A percentile compares a stretch with the other conserved stretches of the same genome.
phyloP scores from a whole-genome alignment of 768 basidiomycete genomes.

The Mycena indigotica region DNA sequence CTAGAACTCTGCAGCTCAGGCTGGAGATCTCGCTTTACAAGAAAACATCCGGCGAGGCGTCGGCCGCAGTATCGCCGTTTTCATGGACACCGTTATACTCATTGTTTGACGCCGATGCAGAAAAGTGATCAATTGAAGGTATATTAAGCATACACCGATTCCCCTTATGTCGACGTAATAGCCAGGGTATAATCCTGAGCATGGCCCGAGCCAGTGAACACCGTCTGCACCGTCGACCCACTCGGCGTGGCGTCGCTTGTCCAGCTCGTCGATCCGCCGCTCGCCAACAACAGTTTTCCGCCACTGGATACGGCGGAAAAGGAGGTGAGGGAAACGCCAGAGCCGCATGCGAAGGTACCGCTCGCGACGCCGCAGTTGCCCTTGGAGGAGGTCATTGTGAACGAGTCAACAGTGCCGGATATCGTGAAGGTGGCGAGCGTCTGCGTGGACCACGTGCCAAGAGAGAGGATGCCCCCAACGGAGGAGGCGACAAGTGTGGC shows the following conservation, averaged over 20 bases:
- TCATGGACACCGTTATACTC: too few relatives aligned
- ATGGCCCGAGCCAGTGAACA: slow-evolving; percentile 21
- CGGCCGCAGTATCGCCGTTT: too few relatives aligned
- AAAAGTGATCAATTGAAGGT: too few relatives aligned
- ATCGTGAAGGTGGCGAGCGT: slow-evolving; percentile 47
- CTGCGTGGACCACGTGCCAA: slow-evolving; percentile 49
- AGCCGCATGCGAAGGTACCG: slow-evolving; percentile 41
- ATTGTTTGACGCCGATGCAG: too few relatives aligned
- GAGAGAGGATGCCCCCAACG: slow-evolving; percentile 43
- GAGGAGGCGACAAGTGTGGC: slow-evolving; percentile 35
- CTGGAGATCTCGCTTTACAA: too few relatives aligned
- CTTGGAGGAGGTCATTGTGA: slow-evolving; percentile 48
- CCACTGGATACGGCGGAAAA: slow-evolving; percentile 45
- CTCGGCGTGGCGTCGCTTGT: slow-evolving; percentile 41
- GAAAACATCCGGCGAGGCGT: too few relatives aligned
- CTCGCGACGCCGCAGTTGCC: slow-evolving; percentile 42
- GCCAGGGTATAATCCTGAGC: slow-evolving; percentile 22
- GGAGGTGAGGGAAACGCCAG: slow-evolving; percentile 35
- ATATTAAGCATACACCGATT: too few relatives aligned
- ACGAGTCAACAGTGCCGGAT: slow-evolving; percentile 36
- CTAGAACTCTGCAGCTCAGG: too few relatives aligned
- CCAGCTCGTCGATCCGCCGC: slow-evolving; percentile 39
- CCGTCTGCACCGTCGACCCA: slow-evolving; percentile 28
- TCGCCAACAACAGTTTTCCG: slow-evolving; percentile 38
- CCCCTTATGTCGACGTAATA: slow-evolving; percentile 24